These are phyloP conservation scores for Saccharomyces mikatae DNA, from an alignment of 805 yeast species.

Conservation along the genomic window DNA sequence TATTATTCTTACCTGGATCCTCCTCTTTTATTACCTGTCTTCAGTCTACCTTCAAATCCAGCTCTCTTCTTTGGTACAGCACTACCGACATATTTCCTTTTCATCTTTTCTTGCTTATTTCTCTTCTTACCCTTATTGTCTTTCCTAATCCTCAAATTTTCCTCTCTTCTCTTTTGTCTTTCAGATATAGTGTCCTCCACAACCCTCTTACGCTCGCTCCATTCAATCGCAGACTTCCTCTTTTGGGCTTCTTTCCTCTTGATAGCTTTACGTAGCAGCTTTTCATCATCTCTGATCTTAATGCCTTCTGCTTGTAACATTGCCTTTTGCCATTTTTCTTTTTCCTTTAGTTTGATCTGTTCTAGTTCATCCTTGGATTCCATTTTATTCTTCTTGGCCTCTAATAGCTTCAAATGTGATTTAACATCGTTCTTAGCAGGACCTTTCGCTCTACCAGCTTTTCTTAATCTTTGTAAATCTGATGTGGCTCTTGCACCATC, in stretches of 20 bases:
- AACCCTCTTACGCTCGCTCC: slow-evolving; percentile 81
- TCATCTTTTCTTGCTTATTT: slow-evolving; percentile 62
- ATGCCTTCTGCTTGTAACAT: slow-evolving; percentile 82
- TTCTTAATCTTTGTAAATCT: slow-evolving; percentile 54
- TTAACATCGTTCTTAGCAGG: slow-evolving; percentile 78
- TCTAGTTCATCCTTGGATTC: slow-evolving; percentile 56
- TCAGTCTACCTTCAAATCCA: slow-evolving; percentile 78
- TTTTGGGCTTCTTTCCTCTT: slow-evolving; percentile 77
- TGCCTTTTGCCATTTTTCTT: slow-evolving; percentile 78
- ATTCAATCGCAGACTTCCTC: slow-evolving; percentile 79
- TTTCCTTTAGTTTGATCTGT: slow-evolving; percentile 49
- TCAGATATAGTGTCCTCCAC: slow-evolving; percentile 70
- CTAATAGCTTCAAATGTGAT: slow-evolving; percentile 71
- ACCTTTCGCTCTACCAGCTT: slow-evolving; percentile 52
- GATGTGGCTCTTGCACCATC: slow-evolving; percentile 77
- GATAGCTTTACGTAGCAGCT: slow-evolving; percentile 73
- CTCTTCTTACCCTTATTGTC: slow-evolving; percentile 79
- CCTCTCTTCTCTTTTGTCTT: slow-evolving; percentile 82
- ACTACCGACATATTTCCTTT: slow-evolving; percentile 52
- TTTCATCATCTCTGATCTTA: slow-evolving; percentile 85
- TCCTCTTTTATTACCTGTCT: slow-evolving; percentile 24
- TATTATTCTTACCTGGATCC: neutral
- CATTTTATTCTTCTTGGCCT: slow-evolving; percentile 61
- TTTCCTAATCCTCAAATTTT: slow-evolving; percentile 74
- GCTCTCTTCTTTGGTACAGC: slow-evolving; percentile 54